Percentiles rank a stretch among this genome's conserved stretches.
Conservation (phyloP, 2,329 filamentous ascomycete genomes). For the Esteya vermicola region DNA sequence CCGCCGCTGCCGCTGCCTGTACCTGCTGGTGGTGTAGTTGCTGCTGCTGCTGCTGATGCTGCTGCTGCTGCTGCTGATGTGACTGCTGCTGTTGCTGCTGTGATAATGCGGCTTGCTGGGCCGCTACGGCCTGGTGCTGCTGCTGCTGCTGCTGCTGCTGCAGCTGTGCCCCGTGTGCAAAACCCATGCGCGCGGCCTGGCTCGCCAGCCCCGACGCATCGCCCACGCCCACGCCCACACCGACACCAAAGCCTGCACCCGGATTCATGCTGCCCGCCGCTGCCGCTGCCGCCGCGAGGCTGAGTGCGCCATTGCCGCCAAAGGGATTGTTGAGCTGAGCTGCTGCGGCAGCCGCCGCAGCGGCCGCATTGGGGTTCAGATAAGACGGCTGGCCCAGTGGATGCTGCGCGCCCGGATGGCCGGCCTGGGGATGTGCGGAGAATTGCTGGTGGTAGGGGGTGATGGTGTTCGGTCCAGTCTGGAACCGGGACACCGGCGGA, state of each 20-base stretch:
- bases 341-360: conserved; percentile 5
- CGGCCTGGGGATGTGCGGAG: conserved; percentile 35
- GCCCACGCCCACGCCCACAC: too few species aligned
- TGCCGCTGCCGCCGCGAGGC: conserved; percentile 22
- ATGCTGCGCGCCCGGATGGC: conserved; percentile 28
- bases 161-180: conserved; percentile 55
- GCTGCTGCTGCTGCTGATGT: conserved; percentile 40
- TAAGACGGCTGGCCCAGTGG: conserved; percentile 59
- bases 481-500: conserved; percentile 30
- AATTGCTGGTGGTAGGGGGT: conserved; percentile 37
- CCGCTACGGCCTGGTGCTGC: conserved; percentile 36
- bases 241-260: conserved; percentile 35
- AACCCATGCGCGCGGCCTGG: conserved; percentile 78
- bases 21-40: conserved; percentile 16
- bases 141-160: conserved; percentile 38
- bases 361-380: conserved; percentile 43
- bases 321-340: conserved; percentile 55
- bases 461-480: conserved; percentile 28
- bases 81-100: conserved; percentile 29
- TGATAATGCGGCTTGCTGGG: conserved; percentile 25
- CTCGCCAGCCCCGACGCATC: conserved; percentile 63
- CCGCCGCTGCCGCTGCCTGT: conserved; percentile 26
- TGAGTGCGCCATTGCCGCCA: conserved; percentile 38
- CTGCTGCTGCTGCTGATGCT: conserved; percentile 24
- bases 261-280: conserved; percentile 34